Base-by-base conservation (phyloP, 305 asterid species). In the Fraxinus paxiana region DNA sequence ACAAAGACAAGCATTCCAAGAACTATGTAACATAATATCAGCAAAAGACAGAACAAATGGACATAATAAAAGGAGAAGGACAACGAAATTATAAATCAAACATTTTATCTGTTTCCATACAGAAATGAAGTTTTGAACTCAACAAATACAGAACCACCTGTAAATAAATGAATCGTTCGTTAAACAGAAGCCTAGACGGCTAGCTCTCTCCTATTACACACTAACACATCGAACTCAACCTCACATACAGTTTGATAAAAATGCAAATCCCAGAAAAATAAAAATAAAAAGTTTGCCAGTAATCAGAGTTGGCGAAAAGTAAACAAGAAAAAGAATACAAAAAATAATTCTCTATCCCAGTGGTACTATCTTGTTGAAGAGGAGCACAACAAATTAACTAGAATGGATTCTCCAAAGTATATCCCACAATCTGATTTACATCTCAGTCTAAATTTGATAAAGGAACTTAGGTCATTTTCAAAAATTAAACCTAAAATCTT, bases 371-470 rank as follows among this genome's bases (percentile, higher is more conserved):
- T 83, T 74, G 85, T 85, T 70, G 87, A 83, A 87, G 89, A 91
- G 89, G 82, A 84, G 84, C 88, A 80, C 85, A 78, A 87, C 81
- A 81, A 88, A 83, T 76, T 73, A 85, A 83, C 89, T 84, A 78
- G 85, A 85, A 73, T 67, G 86, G 84, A 87, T 83, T 87, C 81
- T 82, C 81, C 84, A 82, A 82, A 86, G 88, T 87, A 87, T 90
- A 87, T 87, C 89, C 88, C 90, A 87, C 88, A 83, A 82, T 83
- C 88, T 86, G 87, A 87, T 90, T 84, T 86, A 87, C 94, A 85
- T 85, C 93, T 90, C 91, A 85, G 87, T 79, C 87, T 77, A 89
- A 87, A 83, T 83, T 83, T 41, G 85, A 86, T 65, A 78, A 81
- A 72, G 73, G 86, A 88, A 80, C 92, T 91, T 87, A 87, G 79